Evolutionary conservation across 2,329 filamentous ascomycete species (phyloP).

Genomic region (Calonectria multiphialidica): DNA sequence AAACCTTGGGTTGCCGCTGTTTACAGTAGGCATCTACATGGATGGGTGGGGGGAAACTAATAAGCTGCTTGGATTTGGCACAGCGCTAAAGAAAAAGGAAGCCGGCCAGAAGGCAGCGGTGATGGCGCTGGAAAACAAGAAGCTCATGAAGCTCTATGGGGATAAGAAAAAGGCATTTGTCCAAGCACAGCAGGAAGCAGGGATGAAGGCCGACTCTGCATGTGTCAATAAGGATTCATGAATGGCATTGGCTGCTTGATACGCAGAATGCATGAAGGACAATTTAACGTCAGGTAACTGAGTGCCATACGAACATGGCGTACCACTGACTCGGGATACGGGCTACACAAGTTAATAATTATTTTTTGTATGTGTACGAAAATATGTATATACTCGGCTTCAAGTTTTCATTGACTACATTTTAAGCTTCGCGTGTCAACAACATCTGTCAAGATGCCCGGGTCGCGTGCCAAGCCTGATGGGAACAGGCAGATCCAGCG

Average conservation of each 20-base stretch:
- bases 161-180: conserved; percentile 61
- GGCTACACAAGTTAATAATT: background rate
- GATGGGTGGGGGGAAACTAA: conserved; percentile 76
- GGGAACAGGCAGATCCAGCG: background rate
- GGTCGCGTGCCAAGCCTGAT: background rate
- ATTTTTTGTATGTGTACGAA: background rate
- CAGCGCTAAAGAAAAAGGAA: conserved; percentile 75
- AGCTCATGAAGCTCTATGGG: conserved; percentile 65
- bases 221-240: background rate
- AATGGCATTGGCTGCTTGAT: conserved; percentile 1
- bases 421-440: background rate
- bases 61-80: conserved; percentile 72
- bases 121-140: conserved; percentile 74
- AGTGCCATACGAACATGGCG: background rate
- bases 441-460: background rate
- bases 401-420: background rate
- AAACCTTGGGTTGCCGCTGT: conserved; percentile 66
- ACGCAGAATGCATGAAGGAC: conserved; percentile 10
- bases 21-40: conserved; percentile 73
- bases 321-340: background rate
- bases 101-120: conserved; percentile 76
- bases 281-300: background rate
- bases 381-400: background rate
- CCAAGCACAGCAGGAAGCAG: conserved; percentile 43
- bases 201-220: background rate